Percentiles rank a stretch among this genome's conserved stretches.
phyloP scores from a whole-genome alignment of 106 monocot genomes.

The Alisma plantagoaquatica region DNA sequence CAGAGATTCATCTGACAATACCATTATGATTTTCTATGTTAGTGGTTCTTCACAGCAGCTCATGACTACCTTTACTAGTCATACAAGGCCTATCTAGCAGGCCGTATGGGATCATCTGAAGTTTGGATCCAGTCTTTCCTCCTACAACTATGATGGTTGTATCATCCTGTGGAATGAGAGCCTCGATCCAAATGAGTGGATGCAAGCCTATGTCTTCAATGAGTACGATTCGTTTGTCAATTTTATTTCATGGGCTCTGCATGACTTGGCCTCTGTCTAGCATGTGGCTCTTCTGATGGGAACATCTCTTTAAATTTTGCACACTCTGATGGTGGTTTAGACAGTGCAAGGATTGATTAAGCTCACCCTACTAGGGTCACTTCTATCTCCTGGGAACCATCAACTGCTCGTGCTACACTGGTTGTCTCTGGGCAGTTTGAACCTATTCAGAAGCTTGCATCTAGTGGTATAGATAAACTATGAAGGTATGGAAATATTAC shows the following conservation, averaged over 20 bases:
- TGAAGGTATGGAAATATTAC: conserved; percentile 10
- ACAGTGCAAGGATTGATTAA: conserved; percentile 7
- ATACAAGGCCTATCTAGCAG: conserved; percentile 12
- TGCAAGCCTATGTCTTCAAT: conserved; percentile 7
- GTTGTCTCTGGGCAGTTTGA: background rate
- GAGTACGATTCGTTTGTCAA: conserved; percentile 8
- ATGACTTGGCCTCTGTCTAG: conserved; percentile 11
- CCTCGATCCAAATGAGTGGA: conserved; percentile 8
- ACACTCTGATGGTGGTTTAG: conserved; percentile 10
- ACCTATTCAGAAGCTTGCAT: conserved; percentile 8
- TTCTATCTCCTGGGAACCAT: conserved; percentile 15
- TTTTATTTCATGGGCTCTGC: conserved; percentile 9
- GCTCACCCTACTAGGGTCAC: conserved; percentile 12
- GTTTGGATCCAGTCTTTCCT: conserved; percentile 11
- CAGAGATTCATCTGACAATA: conserved; percentile 12
- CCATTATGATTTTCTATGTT: conserved; percentile 9
- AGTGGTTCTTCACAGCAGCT: conserved; percentile 1
- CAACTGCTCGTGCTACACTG: conserved; percentile 3
- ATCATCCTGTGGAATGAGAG: conserved; percentile 16
- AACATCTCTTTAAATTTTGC: conserved; percentile 6
- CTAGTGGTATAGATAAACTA: conserved; percentile 10
- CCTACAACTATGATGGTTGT: conserved; percentile 16
- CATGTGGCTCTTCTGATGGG: conserved; percentile 16
- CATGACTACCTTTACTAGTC: conserved; percentile 8
- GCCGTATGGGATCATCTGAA: conserved; percentile 12